A percentile compares a stretch with the other conserved stretches of the same genome.
Evolutionary conservation across 2,329 filamentous ascomycete genomes (phyloP).

Genomic region (Epichloe typhina): DNA sequence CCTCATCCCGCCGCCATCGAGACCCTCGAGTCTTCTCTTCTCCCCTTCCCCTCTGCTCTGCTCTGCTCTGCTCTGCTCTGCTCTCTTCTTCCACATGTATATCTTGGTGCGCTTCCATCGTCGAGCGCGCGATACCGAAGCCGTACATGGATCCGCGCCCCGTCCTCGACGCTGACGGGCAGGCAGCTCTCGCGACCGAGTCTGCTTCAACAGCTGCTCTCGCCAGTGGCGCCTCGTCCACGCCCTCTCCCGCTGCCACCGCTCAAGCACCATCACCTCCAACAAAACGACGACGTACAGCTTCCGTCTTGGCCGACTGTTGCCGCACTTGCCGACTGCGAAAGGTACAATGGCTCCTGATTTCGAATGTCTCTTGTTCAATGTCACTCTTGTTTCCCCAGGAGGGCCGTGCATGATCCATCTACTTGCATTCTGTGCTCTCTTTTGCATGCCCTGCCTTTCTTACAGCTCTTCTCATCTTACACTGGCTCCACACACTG

Average conservation of each 20-base stretch:
- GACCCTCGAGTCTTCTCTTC: conserved; percentile 1
- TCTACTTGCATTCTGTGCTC: no score
- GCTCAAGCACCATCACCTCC: conserved; percentile 11
- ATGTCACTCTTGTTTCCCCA: neutral
- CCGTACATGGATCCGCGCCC: conserved; percentile 8
- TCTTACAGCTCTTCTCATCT: no score
- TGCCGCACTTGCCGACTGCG: conserved; percentile 26
- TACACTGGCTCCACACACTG: no score
- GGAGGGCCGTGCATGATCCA: no score
- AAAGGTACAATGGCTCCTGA: conserved; percentile 18
- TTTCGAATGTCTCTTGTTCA: neutral
- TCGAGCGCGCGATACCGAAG: conserved; percentile 2
- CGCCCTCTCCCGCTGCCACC: conserved; percentile 2
- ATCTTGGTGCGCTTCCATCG: conserved; percentile 2
- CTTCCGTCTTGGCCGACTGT: conserved; percentile 16
- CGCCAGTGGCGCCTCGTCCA: neutral
- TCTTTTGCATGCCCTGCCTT: no score
- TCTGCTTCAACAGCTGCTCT: neutral
- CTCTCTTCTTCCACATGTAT: conserved; percentile 6
- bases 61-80: neutral
- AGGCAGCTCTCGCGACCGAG: neutral
- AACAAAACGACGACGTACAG: conserved; percentile 20
- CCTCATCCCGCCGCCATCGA: neutral
- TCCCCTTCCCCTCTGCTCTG: neutral
- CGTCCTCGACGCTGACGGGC: conserved; percentile 5